Percentiles rank a stretch among this genome's conserved stretches.
phyloP scores from a whole-genome alignment of 2,329 filamentous ascomycete species.

The Scedosporium apiospermum region DNA sequence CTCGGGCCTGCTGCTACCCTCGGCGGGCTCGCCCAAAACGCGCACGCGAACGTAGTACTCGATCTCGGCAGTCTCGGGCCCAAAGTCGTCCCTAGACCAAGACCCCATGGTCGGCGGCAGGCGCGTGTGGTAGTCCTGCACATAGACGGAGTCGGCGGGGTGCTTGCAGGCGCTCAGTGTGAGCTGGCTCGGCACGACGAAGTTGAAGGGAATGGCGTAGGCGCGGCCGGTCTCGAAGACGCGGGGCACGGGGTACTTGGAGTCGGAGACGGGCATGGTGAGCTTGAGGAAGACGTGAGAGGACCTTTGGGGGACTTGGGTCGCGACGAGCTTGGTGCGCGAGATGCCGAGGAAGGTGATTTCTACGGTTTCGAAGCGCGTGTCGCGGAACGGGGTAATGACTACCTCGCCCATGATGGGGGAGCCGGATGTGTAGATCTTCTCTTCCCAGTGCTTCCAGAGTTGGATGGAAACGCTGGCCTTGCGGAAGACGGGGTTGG shows the following conservation, averaged over 20 bases:
- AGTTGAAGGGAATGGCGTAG: conserved; percentile 47
- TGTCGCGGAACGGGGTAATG: conserved; percentile 34
- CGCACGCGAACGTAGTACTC: conserved; percentile 44
- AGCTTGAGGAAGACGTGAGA: conserved; percentile 47
- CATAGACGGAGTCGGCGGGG: conserved; percentile 28
- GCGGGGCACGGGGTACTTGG: conserved; percentile 34
- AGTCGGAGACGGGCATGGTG: conserved; percentile 41
- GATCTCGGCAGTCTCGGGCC: conserved; percentile 44
- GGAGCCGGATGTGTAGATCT: conserved; percentile 47
- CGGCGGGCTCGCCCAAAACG: conserved; percentile 20
- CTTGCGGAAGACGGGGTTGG: conserved; percentile 13
- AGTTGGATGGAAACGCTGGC: conserved; percentile 38
- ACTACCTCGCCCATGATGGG: conserved; percentile 38
- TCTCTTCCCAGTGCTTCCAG: conserved; percentile 42
- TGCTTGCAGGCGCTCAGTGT: conserved; percentile 48
- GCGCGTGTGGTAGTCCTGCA: conserved; percentile 42
- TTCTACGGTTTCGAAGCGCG: conserved; percentile 40
- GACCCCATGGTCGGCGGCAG: conserved; percentile 42
- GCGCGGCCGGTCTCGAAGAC: conserved; percentile 37
- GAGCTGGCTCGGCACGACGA: conserved; percentile 48
- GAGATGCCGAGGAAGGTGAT: conserved; percentile 42
- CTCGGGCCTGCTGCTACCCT: conserved; percentile 11
- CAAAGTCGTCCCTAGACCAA: conserved; percentile 45
- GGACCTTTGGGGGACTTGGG: conserved; percentile 36
- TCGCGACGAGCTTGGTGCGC: conserved; percentile 40